Evolutionary conservation across 192 early-diverging fungal species (phyloP).

Genomic region (Spizellomyces punctatus): DNA sequence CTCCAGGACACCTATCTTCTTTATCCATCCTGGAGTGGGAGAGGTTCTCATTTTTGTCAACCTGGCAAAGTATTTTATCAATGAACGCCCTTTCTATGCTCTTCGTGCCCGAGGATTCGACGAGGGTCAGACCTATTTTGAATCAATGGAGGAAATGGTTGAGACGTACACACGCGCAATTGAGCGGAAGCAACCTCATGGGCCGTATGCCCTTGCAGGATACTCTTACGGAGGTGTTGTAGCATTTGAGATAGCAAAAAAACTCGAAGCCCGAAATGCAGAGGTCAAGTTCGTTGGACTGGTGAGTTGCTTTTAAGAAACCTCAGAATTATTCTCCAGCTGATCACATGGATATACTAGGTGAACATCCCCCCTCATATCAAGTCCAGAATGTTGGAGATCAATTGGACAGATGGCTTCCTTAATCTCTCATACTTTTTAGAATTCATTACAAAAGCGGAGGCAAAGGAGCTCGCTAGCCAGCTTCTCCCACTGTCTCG

Average conservation of each 20-base stretch:
- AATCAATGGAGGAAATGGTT: slow-evolving; percentile 10
- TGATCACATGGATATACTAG: not conserved
- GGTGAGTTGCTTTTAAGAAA: not conserved
- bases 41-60: slow-evolving; percentile 11
- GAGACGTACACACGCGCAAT: slow-evolving; percentile 3
- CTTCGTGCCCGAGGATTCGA: slow-evolving; percentile 9
- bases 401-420: no score
- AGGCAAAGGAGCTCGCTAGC: not conserved
- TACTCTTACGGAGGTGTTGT: slow-evolving; percentile 15
- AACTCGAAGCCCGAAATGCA: not conserved
- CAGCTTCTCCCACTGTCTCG: not conserved
- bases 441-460: slow-evolving; percentile 3
- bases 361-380: no score
- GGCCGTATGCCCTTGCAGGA: slow-evolving; percentile 16
- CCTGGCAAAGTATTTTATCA: slow-evolving; percentile 2
- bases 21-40: slow-evolving; percentile 10
- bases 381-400: no score
- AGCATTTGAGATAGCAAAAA: slow-evolving; percentile 15
- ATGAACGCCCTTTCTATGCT: slow-evolving; percentile 1
- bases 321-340: no score
- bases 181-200: slow-evolving; percentile 5
- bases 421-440: not conserved
- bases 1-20: slow-evolving; percentile 3
- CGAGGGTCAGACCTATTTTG: slow-evolving; percentile 2
- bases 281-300: slow-evolving; percentile 6